Evolutionary conservation across 352 stramenopile species (phyloP), one percentile per base, ranked within the genome.

Genomic region (Phytophthora sansomeana): DNA sequence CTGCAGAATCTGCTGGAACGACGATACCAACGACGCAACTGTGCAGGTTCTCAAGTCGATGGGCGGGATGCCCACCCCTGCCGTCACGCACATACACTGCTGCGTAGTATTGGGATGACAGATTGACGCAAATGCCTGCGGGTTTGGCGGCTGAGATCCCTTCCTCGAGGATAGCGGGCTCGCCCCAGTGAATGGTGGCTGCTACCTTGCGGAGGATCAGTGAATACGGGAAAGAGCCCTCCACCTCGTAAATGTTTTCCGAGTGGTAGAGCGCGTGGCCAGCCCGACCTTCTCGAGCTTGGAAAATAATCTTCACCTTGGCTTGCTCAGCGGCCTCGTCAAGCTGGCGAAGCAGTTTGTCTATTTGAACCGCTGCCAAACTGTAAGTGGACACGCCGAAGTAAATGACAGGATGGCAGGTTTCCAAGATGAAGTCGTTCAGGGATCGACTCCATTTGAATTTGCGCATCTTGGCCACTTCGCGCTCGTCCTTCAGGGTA

Each of bases 91-190:
- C 58, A 91, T 89, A 28, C 87, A 78, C n/a, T 10, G 87, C 89
- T 68, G 90, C 95, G 67, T 96, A 97, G 50, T 81, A 87, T 53
- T 98, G 92, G 47, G 97, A 87, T 11, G 83, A 91, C 68, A 97
- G 89, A 58, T 91, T 96, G 3, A 92, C 91, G 54, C 86, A 95
- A 9, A 98, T 78, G 42, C 96, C 84, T n/a, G 89, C 96, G 2
- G 92, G 91, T 29, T 96, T 88, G 11, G 84, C 89, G 41, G 85
- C 82, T 28, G 86, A 67, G 5, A 98, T 74, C 1, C 88, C 91
- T 21, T 92, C 90, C 17, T 89, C 87, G 9, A 89, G 87, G 26
- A 91, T 97, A 32, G 86, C 88, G 24, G 89, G 88, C 11, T 79
- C 76, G 3, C 76, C 76, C 58, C 76, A 79, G 69, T 97, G 89